Conservation (phyloP, 2,329 filamentous ascomycete species). For the Colletotrichum chrysophilum region DNA sequence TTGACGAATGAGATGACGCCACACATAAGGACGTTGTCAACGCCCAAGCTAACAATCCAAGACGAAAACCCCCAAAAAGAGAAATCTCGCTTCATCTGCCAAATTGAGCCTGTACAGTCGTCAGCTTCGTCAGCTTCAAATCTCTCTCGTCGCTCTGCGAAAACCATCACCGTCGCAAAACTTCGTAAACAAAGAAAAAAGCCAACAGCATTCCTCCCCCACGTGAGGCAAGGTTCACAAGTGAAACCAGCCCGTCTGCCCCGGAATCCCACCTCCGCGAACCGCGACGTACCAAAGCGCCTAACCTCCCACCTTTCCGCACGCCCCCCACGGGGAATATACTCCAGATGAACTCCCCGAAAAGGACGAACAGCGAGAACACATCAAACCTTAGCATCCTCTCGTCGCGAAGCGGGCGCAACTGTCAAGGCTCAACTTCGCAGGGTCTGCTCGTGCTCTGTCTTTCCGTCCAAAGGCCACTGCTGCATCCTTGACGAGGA, state of each 20-base stretch:
- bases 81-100: neutral
- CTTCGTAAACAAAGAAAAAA: neutral
- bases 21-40: neutral
- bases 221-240: neutral
- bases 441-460: neutral
- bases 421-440: neutral
- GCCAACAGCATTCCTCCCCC: neutral
- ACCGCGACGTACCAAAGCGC: constrained; percentile 6
- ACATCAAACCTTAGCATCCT: neutral
- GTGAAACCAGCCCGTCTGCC: constrained; percentile 12
- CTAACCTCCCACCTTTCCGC: neutral
- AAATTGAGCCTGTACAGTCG: neutral
- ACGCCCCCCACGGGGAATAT: neutral
- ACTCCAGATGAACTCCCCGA: neutral
- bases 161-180: neutral
- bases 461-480: neutral
- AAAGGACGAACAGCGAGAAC: neutral
- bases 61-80: neutral
- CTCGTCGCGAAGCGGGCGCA: neutral
- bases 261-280: constrained; percentile 8
- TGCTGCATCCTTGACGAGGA: neutral
- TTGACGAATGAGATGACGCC: neutral
- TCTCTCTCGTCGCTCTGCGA: neutral
- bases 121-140: neutral
- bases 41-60: neutral